Conservation (phyloP, 306 rosid species). For the Ormosia semicastrata region DNA sequence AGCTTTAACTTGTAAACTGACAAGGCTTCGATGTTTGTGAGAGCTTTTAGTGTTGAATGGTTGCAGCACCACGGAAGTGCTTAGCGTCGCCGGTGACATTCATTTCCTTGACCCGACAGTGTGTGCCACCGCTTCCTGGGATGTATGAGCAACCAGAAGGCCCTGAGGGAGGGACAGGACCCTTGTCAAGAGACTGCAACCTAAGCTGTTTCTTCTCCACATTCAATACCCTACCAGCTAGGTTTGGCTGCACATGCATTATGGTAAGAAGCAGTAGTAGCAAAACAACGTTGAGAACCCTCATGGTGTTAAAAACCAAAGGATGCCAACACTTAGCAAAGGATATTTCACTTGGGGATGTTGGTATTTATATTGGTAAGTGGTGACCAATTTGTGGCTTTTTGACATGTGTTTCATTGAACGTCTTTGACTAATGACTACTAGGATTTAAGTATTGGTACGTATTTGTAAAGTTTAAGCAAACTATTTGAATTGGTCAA, state of each 20-base stretch:
- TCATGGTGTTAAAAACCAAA: slow-evolving; percentile 31
- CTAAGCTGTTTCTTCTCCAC: slow-evolving; percentile 19
- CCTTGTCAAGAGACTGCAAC: slow-evolving; percentile 57
- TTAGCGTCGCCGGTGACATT: slow-evolving; percentile 18
- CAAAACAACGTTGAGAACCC: slow-evolving; percentile 27
- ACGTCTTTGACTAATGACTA: slow-evolving; percentile 43
- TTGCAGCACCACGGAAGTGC: not conserved
- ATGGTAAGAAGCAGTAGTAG: slow-evolving; percentile 42
- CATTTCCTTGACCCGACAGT: slow-evolving; percentile 54
- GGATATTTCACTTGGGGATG: not conserved
- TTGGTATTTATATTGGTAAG: slow-evolving; percentile 42
- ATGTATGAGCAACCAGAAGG: slow-evolving; percentile 72
- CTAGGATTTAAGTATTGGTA: not conserved
- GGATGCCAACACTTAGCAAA: not conserved
- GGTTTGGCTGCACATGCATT: slow-evolving; percentile 35
- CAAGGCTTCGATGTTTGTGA: not conserved
- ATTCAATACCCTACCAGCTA: slow-evolving; percentile 44
- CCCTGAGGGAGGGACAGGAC: slow-evolving; percentile 49
- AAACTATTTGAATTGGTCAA: slow-evolving; percentile 37
- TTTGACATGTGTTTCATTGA: slow-evolving; percentile 12
- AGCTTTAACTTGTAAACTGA: not conserved
- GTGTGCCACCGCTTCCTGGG: slow-evolving; percentile 62
- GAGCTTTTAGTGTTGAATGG: slow-evolving; percentile 10
- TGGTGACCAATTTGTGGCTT: not conserved
- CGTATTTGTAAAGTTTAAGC: not conserved